Evolutionary conservation across 2,329 filamentous ascomycete genomes (phyloP).

Genomic region (Cercospora berteroae): DNA sequence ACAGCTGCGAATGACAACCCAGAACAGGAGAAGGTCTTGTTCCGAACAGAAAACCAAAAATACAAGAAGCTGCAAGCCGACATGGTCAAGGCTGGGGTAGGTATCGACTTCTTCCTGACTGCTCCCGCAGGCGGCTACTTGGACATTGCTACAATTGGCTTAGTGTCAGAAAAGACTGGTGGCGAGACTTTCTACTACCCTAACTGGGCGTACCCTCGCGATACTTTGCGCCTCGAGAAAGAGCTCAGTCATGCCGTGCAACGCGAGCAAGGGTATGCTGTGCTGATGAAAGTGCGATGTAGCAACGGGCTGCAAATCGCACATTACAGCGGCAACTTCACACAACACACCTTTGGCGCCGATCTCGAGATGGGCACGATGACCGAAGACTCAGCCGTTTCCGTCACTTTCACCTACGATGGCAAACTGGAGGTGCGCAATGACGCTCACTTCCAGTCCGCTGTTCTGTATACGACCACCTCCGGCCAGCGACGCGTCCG

Average conservation of each 20-base stretch:
- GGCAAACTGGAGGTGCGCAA: conserved; percentile 95
- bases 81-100: conserved; percentile 82
- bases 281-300: conserved; percentile 96
- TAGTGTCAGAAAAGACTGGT: conserved; percentile 83
- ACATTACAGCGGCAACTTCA: conserved; percentile 93
- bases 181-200: conserved; percentile 96
- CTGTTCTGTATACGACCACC: conserved; percentile 89
- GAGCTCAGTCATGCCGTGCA: conserved; percentile 85
- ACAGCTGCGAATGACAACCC: conserved; percentile 74
- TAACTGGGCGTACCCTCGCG: conserved; percentile 86
- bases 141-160: conserved; percentile 87
- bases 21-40: conserved; percentile 87
- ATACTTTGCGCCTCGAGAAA: conserved; percentile 76
- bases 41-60: conserved; percentile 81
- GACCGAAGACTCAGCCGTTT: conserved; percentile 90
- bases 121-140: conserved; percentile 87
- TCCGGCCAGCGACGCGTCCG: conserved; percentile 84
- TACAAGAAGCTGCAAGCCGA: conserved; percentile 86
- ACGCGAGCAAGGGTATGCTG: conserved; percentile 90
- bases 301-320: conserved; percentile 93
- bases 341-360: conserved; percentile 90
- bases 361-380: conserved; percentile 92
- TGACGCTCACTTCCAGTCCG: conserved; percentile 96
- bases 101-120: conserved; percentile 91
- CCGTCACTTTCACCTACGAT: conserved; percentile 89